Conservation (phyloP, 2,329 filamentous ascomycete genomes). For the Emmonsiellopsis sp. region DNA sequence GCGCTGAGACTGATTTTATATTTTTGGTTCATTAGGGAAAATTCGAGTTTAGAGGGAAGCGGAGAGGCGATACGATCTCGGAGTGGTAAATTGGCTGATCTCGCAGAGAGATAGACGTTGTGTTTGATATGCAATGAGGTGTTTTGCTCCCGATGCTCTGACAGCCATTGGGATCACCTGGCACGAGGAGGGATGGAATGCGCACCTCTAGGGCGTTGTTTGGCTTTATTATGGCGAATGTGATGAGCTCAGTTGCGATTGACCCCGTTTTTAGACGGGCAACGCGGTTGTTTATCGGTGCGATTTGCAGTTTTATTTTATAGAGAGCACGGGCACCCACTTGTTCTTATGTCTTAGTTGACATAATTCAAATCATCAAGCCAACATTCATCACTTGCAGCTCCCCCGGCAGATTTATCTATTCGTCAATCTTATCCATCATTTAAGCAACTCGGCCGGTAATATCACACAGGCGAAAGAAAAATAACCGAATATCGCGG, state of each 20-base stretch:
- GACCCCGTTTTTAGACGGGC: too few relatives aligned
- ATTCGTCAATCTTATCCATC: not conserved
- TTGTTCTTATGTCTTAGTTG: not conserved
- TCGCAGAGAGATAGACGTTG: conserved; percentile 13
- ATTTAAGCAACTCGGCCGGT: not conserved
- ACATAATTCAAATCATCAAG: conserved; percentile 1
- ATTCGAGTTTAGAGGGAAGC: conserved; percentile 76
- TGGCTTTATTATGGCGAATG: too few relatives aligned
- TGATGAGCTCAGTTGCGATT: too few relatives aligned
- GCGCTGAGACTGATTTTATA: not conserved
- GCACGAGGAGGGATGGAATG: too few relatives aligned
- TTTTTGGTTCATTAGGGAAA: conserved; percentile 56
- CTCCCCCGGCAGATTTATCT: not conserved
- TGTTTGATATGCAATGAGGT: not conserved
- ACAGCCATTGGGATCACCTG: not conserved
- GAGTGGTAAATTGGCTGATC: conserved; percentile 52
- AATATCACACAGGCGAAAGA: not conserved
- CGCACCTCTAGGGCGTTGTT: too few relatives aligned
- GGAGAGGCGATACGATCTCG: conserved; percentile 70
- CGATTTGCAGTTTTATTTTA: not conserved
- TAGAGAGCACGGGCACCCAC: not conserved
- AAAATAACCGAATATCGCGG: not conserved
- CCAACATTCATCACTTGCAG: not conserved
- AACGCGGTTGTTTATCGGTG: too few relatives aligned
- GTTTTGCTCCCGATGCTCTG: not conserved